phyloP scores from a whole-genome alignment of 495 filamentous ascomycete genomes.

The Aspergillus funiculosus region DNA sequence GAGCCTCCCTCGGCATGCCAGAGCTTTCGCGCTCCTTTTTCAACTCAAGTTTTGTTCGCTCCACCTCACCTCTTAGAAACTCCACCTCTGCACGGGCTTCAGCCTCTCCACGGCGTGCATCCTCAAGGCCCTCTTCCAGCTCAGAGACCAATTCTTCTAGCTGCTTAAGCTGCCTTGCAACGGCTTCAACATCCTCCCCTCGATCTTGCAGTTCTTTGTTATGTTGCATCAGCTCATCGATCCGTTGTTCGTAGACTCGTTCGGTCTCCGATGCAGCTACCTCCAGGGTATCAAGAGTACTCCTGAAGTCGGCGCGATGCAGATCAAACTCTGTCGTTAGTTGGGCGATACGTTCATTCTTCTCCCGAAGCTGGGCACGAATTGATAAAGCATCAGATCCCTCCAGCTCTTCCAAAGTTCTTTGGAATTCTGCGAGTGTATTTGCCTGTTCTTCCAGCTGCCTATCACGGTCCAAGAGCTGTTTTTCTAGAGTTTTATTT shows the following conservation, averaged over 20 bases:
- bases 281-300: constrained; percentile 93
- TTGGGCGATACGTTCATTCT: constrained; percentile 91
- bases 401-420: constrained; percentile 55
- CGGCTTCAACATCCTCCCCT: constrained; percentile 82
- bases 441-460: constrained; percentile 82
- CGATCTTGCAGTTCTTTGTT: constrained; percentile 74
- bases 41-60: constrained; percentile 85
- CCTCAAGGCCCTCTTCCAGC: constrained; percentile 92
- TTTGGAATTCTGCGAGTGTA: constrained; percentile 60
- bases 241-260: constrained; percentile 89
- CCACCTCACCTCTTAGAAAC: constrained; percentile 91
- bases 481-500: constrained; percentile 53
- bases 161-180: constrained; percentile 86
- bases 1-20: constrained; percentile 50
- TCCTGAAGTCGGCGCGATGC: constrained; percentile 92
- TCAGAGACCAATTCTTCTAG: constrained; percentile 94
- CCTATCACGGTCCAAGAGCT: constrained; percentile 77
- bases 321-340: constrained; percentile 92
- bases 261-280: constrained; percentile 95
- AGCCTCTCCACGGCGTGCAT: constrained; percentile 91
- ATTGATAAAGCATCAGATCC: constrained; percentile 72
- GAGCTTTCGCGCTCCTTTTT: constrained; percentile 86
- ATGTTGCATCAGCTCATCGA: constrained; percentile 84
- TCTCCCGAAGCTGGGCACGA: constrained; percentile 78
- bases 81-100: constrained; percentile 96